Percentiles rank a stretch among this genome's conserved stretches.
Evolutionary conservation across 2,329 filamentous ascomycete species (phyloP).

Genomic region (Plenodomus tracheiphilus): DNA sequence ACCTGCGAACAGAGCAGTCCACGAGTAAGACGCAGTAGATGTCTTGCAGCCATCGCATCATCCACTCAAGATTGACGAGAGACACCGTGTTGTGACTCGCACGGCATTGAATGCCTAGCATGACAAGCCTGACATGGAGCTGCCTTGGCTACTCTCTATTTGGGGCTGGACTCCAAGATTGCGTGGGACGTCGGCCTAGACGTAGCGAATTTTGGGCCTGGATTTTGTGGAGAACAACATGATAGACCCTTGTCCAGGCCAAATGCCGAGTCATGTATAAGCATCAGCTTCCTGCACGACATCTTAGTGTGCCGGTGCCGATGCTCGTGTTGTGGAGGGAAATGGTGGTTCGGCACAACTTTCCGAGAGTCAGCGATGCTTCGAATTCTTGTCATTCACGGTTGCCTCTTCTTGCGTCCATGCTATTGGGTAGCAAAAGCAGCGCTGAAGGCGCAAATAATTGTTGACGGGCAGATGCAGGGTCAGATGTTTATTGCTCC

Average conservation of each 20-base stretch:
- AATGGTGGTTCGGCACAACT: conserved; percentile 18
- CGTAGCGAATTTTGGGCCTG: conserved; percentile 14
- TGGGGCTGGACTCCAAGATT: conserved; percentile 5
- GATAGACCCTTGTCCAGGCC: conserved; percentile 16
- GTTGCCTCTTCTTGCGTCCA: neutral
- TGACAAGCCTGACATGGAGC: too few species aligned
- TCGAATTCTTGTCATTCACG: conserved; percentile 5
- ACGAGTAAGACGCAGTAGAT: neutral
- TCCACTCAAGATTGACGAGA: neutral
- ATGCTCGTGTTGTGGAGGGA: conserved; percentile 19
- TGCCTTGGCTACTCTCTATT: conserved; percentile 4
- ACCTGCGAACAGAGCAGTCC: neutral
- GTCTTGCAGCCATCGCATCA: neutral
- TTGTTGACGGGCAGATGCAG: neutral
- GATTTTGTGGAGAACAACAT: conserved; percentile 18
- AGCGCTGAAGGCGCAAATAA: neutral
- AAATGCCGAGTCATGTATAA: conserved; percentile 14
- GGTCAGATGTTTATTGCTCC: neutral
- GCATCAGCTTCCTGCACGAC: conserved; percentile 26
- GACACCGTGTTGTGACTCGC: neutral
- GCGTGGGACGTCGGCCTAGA: conserved; percentile 20
- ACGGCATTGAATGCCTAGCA: conserved; percentile 6
- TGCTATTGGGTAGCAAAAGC: neutral
- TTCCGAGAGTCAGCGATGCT: conserved; percentile 16
- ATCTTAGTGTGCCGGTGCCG: conserved; percentile 19